Evolutionary conservation across 2,329 filamentous ascomycete genomes (phyloP), one percentile per base, ranked within the genome.

Genomic region (Rutstroemia sp.): DNA sequence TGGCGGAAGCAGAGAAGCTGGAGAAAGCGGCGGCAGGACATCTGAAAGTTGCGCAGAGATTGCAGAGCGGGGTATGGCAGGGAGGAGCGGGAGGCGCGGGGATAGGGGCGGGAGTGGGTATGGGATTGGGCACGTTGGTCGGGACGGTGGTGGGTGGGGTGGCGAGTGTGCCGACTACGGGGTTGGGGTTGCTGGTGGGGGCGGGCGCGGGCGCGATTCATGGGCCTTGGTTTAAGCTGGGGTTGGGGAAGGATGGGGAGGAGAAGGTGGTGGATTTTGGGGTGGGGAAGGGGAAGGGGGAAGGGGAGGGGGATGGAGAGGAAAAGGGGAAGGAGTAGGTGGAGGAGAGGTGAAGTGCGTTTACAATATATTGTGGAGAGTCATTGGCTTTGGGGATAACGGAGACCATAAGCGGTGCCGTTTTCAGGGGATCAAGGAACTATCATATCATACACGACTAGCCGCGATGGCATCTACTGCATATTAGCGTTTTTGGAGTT

Each of bases 21-120:
- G 61, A 63, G 16, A 62, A 62, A 34, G 59, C 52, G 5, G 57
- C 61, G 1, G 50, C 48, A 10, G 89, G 85, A 49, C 88, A 87
- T 61, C 80, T 81, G 70, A 78, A 83, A 61, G 86, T 88, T 54
- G 88, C 88, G 34, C 81, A 79, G 65, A 52, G 63, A 30, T 27
- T 66, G 23, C 64, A 66, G 41, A 64, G 62, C 49, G 64, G 64
- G 2, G 60, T 63, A 19, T 66, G 63, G 64, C 64, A 66, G 53
- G 64, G 64, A 3, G 64, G 60, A 2, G 60, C 59, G 0, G 52
- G 49, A 1, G 64, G 64, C 0, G 62, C 62, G 19, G 60, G 63
- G 1, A 51, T 64, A n/a, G 64, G 63, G 1, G 57, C 57, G 6
- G 64, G 63, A 3, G 37, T 66, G 4, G 64, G 63, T 0, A 54